Conservation (phyloP, 352 stramenopile species). For the Globisporangium paddicum region DNA sequence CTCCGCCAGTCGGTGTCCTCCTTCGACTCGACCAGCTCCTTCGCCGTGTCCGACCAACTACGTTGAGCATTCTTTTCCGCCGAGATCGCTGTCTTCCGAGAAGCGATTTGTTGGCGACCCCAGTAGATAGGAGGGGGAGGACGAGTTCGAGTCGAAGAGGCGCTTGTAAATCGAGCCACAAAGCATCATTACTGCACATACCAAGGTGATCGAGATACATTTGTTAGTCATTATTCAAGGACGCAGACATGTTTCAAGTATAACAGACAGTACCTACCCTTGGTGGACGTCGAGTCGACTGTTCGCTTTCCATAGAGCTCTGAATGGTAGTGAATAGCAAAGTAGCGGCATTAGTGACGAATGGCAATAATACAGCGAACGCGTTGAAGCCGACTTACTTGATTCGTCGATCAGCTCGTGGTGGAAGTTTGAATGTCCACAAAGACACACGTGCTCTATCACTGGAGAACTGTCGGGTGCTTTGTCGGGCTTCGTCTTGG, state of each 20-base stretch:
- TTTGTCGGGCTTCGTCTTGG: conserved; percentile 19
- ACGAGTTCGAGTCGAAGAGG: conserved; percentile 55
- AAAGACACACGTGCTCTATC: conserved; percentile 48
- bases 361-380: not conserved
- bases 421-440: conserved; percentile 67
- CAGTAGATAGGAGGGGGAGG: conserved; percentile 33
- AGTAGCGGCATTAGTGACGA: conserved; percentile 11
- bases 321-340: conserved; percentile 12
- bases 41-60: conserved; percentile 12
- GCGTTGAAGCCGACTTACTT: conserved; percentile 32
- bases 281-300: conserved; percentile 51
- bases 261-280: conserved; percentile 22
- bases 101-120: conserved; percentile 45
- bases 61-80: conserved; percentile 47
- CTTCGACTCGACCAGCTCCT: not conserved
- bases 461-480: conserved; percentile 13
- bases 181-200: conserved; percentile 52
- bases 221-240: not conserved
- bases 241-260: not conserved
- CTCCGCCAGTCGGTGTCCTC: not conserved
- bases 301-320: conserved; percentile 66
- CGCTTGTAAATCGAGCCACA: conserved; percentile 71
- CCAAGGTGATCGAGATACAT: conserved; percentile 1
- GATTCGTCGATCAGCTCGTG: conserved; percentile 75
- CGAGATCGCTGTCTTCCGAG: conserved; percentile 40